phyloP scores from a whole-genome alignment of 2,329 filamentous ascomycete genomes.

The Botrytis paeoniae region DNA sequence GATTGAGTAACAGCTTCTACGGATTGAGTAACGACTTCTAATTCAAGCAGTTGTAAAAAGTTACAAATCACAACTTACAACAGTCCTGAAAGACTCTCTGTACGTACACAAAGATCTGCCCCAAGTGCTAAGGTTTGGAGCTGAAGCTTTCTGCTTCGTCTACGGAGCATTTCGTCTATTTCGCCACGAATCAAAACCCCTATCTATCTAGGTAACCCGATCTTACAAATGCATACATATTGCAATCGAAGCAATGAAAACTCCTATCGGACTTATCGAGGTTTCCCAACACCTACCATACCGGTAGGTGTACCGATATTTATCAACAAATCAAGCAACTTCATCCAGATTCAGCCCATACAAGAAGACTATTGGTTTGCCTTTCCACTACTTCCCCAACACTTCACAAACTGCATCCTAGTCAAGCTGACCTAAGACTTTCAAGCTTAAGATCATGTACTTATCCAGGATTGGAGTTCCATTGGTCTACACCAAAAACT shows the following conservation, averaged over 20 bases:
- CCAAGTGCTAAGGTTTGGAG: not conserved
- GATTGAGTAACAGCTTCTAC: not conserved
- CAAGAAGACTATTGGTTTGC: not conserved
- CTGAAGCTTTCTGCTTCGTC: not conserved
- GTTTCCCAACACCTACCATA: not conserved
- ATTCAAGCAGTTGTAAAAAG: not conserved
- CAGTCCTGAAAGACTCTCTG: not conserved
- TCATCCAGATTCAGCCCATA: not conserved
- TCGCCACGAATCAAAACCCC: not conserved
- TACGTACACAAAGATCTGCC: conserved; percentile 5
- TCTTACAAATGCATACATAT: not conserved
- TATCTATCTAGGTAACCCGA: conserved; percentile 2
- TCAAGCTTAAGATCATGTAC: conserved; percentile 6
- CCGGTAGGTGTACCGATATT: not conserved
- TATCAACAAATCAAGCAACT: not conserved
- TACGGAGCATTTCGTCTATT: not conserved
- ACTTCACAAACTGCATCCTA: not conserved
- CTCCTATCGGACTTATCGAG: not conserved
- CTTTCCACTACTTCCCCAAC: not conserved
- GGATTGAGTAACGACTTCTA: not conserved
- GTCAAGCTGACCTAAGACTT: conserved; percentile 5
- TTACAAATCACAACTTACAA: not conserved
- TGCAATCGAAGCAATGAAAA: not conserved
- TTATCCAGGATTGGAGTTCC: not conserved
- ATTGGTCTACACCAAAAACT: not conserved